Conservation (phyloP, 768 basidiomycete genomes). For the Jaapia argillacea region DNA sequence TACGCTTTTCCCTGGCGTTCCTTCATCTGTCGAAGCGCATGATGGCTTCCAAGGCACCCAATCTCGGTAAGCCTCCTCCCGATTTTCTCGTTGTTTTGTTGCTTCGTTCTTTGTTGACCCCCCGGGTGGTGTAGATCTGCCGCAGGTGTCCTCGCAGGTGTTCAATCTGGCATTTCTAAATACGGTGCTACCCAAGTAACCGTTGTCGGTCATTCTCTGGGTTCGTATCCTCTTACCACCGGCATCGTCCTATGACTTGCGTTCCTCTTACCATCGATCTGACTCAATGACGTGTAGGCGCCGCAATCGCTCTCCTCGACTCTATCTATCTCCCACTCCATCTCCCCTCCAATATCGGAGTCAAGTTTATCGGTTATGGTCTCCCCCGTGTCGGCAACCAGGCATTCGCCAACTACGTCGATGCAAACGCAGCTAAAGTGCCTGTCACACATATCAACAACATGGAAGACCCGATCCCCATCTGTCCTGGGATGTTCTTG, state of each 20-base stretch:
- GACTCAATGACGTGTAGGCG: conserved; percentile 22
- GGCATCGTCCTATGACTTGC: not conserved
- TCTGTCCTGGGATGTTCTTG: conserved; percentile 14
- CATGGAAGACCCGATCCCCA: conserved; percentile 29
- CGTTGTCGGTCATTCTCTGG: conserved; percentile 33
- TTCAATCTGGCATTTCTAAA: conserved; percentile 26
- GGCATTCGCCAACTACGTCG: conserved; percentile 48
- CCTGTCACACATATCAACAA: conserved; percentile 48
- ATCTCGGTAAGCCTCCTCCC: conserved; percentile 23
- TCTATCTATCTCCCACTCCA: conserved; percentile 44
- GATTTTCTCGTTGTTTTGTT: not conserved
- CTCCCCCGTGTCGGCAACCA: conserved; percentile 40
- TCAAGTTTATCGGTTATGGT: conserved; percentile 20
- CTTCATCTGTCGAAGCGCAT: conserved; percentile 31
- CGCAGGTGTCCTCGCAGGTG: conserved; percentile 30
- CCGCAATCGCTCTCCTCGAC: conserved; percentile 42
- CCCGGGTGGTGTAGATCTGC: too few relatives aligned
- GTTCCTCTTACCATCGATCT: not conserved
- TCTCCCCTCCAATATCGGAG: conserved; percentile 23
- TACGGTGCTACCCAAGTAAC: conserved; percentile 29
- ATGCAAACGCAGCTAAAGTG: conserved; percentile 25
- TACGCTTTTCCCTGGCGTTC: conserved; percentile 40
- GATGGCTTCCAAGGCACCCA: conserved; percentile 37
- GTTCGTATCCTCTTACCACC: conserved; percentile 7
- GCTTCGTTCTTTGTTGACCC: not conserved